A percentile compares a stretch with the other conserved stretches of the same genome.
These are phyloP conservation scores for Novymonas esmeraldas DNA, from an alignment of 208 protist genomes.

Conservation along the genomic window DNA sequence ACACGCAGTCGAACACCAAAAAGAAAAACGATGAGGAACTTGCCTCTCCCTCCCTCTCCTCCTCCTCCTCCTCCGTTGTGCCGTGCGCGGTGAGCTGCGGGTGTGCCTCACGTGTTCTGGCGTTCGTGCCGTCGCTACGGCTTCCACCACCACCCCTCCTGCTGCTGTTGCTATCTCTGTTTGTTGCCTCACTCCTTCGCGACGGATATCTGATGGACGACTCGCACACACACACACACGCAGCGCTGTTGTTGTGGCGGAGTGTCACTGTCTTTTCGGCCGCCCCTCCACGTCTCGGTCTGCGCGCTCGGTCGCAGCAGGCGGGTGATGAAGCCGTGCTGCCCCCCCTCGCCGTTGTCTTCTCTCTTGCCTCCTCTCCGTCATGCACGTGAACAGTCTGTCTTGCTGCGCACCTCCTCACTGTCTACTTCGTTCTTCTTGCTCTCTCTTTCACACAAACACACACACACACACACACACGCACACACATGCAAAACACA, in stretches of 20 bases:
- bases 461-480: background rate
- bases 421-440: background rate
- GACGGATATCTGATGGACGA: too few relatives aligned
- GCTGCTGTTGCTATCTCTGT: background rate
- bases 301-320: too few relatives aligned
- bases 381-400: background rate
- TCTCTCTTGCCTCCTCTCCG: too few relatives aligned
- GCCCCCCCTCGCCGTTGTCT: background rate
- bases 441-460: background rate
- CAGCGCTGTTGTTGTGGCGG: too few relatives aligned
- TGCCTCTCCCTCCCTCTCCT: background rate
- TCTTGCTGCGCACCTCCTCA: background rate
- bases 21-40: background rate
- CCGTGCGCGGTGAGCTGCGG: background rate
- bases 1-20: background rate
- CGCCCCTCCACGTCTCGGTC: background rate
- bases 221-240: too few relatives aligned
- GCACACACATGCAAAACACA: too few relatives aligned
- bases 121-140: too few relatives aligned
- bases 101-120: too few relatives aligned
- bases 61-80: background rate
- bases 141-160: background rate
- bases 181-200: too few relatives aligned
- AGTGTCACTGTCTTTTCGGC: too few relatives aligned
- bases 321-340: too few relatives aligned